Evolutionary conservation across 1,139 yeast genomes (phyloP).

Genomic region (Yamadazyma atlantica): DNA sequence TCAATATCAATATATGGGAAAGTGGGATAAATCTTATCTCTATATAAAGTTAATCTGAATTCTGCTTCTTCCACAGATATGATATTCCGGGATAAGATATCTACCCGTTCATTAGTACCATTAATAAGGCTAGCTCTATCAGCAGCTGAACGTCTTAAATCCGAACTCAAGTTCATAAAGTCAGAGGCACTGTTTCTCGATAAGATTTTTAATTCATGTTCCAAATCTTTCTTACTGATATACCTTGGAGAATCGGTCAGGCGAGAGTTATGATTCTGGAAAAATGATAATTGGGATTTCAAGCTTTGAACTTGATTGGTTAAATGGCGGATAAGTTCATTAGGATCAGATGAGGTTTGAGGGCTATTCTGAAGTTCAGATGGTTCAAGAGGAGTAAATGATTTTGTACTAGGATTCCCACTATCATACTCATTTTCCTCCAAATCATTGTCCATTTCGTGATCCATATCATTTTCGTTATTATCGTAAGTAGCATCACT

Average conservation of each 20-base stretch:
- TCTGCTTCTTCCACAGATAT: constrained; percentile 52
- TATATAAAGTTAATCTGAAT: constrained; percentile 43
- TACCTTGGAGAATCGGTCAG: constrained; percentile 23
- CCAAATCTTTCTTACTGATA: constrained; percentile 33
- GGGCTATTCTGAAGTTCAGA: too few species aligned
- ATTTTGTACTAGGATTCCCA: not conserved
- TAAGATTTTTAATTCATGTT: constrained; percentile 36
- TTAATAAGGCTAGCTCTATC: constrained; percentile 33
- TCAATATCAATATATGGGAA: constrained; percentile 61
- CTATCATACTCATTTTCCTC: not conserved
- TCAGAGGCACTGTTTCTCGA: constrained; percentile 26
- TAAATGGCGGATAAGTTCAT: constrained; percentile 21
- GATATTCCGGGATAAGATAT: constrained; percentile 49
- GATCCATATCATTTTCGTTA: not conserved
- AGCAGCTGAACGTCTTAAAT: constrained; percentile 35
- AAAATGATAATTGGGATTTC: constrained; percentile 3
- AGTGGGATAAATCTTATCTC: constrained; percentile 32
- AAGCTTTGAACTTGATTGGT: constrained; percentile 18
- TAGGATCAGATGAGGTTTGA: constrained; percentile 12
- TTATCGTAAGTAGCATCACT: not conserved
- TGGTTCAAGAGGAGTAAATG: not conserved
- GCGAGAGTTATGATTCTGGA: constrained; percentile 6
- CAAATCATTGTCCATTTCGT: too few species aligned
- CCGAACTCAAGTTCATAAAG: constrained; percentile 39
- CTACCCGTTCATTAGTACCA: constrained; percentile 25